Evolutionary conservation across 768 basidiomycete species (phyloP), one percentile per base, ranked within the genome.

Genomic region (Panaeolus papilionaceus): DNA sequence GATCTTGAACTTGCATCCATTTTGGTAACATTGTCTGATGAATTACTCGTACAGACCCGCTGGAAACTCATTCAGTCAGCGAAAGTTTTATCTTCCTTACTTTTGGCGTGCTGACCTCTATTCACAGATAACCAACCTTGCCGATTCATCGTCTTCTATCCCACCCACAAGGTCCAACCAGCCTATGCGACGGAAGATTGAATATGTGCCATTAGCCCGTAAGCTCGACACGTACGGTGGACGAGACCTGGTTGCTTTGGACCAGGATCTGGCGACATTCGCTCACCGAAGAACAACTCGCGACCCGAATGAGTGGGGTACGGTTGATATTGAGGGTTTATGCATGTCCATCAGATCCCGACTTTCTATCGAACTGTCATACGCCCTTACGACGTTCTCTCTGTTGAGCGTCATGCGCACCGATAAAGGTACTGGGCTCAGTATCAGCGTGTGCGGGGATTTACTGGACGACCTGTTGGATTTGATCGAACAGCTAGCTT

Each of bases 311-410:
- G 94, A 96, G 64, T 94, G 96, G 89, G 95, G 94, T 23, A 85
- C 83, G 8, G 88, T 97, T 62, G 96, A 99, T 72, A 89, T 98
- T 67, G 96, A 98, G 74, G 89, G 89, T n/a, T 84, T 99, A 62
- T 90, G 90, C n/a, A 90, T 99, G 91, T 93, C 93, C 38, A 80
- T 99, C 45, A 92, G 96, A 38, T 97, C 93, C 40, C 85, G 96
- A 40, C 79, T 98, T 47, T 85, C 90, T 9, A 84, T 88, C 58
- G 97, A 99, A 77, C 80, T 96, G 64, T 91, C 95, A 3, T 99
- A 96, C 75, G 94, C 93, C 4, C 80, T 99, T 71, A 95, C 95
- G 23, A 93, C 94, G 4, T 83, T 98, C 71, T 90, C 90, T 3
- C 81, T 97, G 74, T 80, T 98, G 66, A 92, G 92, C 12, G 89